Percentiles rank a stretch among this genome's conserved stretches.
phyloP scores from a whole-genome alignment of 176 grass and related monocot species.

The Eleusine indica region DNA sequence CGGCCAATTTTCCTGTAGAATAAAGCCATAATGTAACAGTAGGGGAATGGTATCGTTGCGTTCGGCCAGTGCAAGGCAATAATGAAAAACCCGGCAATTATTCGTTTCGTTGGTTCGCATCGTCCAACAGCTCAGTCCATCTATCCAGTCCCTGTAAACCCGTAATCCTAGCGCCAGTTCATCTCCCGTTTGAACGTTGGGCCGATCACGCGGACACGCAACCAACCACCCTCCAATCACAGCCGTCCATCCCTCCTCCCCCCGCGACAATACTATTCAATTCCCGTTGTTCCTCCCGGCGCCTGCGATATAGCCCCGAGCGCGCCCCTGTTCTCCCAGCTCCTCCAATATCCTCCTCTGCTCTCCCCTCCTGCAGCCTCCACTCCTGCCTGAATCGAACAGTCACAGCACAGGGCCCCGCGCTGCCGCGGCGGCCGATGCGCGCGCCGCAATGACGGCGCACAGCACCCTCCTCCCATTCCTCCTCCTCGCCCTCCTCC shows the following conservation, averaged over 20 bases:
- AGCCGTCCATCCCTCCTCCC: conserved; percentile 25
- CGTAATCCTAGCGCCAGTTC: neutral
- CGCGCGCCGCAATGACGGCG: conserved; percentile 37
- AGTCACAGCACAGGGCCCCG: neutral
- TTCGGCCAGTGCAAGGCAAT: neutral
- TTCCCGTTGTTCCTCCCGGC: neutral
- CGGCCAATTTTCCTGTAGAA: too few species aligned
- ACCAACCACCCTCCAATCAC: conserved; percentile 8
- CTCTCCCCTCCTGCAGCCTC: neutral
- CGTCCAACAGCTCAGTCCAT: neutral
- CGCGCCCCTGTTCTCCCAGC: neutral
- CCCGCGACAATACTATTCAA: conserved; percentile 6
- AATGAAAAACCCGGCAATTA: neutral
- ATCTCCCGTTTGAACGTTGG: conserved; percentile 10
- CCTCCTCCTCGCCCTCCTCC: conserved; percentile 36
- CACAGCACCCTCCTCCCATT: neutral
- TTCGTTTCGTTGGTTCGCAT: neutral
- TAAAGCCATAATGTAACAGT: too few species aligned
- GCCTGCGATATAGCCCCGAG: neutral
- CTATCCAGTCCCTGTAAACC: neutral
- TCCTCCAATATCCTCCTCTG: neutral
- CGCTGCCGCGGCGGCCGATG: conserved; percentile 32
- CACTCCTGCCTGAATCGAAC: neutral
- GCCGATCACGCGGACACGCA: conserved; percentile 47
- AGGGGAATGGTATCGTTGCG: too few species aligned